A percentile compares a stretch with the other conserved stretches of the same genome.
These are phyloP conservation scores for Skeletonema potamos DNA, from an alignment of 108 stramenopile genomes.

Conservation along the genomic window DNA sequence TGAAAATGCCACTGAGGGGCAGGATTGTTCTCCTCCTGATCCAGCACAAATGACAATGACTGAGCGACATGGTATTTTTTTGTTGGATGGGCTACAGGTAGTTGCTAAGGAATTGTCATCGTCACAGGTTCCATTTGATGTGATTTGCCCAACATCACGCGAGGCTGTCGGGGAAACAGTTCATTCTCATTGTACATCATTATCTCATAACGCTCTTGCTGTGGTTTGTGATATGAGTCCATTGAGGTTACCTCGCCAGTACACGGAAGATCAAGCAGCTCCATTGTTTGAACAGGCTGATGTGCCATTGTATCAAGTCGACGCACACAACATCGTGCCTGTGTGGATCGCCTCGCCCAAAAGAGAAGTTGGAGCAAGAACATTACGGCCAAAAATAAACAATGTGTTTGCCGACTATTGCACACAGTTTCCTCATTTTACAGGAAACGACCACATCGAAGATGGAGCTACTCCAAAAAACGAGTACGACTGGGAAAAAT, in stretches of 20 bases:
- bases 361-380: slow-evolving; percentile 95
- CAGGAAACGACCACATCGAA: slow-evolving; percentile 52
- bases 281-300: slow-evolving; percentile 41
- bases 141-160: slow-evolving; percentile 58
- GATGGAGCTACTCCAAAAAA: slow-evolving; percentile 15
- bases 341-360: slow-evolving; percentile 93
- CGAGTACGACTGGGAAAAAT: slow-evolving; percentile 49
- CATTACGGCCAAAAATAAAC: slow-evolving; percentile 93
- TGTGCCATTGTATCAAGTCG: slow-evolving; percentile 90
- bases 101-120: slow-evolving; percentile 69
- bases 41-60: slow-evolving; percentile 61
- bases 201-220: slow-evolving; percentile 48
- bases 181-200: slow-evolving; percentile 24
- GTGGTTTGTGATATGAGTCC: slow-evolving; percentile 93
- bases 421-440: slow-evolving; percentile 72
- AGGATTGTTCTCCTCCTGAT: slow-evolving; percentile 34
- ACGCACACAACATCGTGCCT: slow-evolving; percentile 98
- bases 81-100: slow-evolving; percentile 83
- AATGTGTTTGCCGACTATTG: slow-evolving; percentile 70
- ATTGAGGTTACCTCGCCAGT: slow-evolving; percentile 68
- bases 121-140: slow-evolving; percentile 79
- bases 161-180: slow-evolving; percentile 43
- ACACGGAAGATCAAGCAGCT: slow-evolving; percentile 63
- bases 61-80: slow-evolving; percentile 85
- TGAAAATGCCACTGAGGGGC: slow-evolving; percentile 13